Conservation (phyloP, 306 rosid species). For the Argentina anserina region DNA sequence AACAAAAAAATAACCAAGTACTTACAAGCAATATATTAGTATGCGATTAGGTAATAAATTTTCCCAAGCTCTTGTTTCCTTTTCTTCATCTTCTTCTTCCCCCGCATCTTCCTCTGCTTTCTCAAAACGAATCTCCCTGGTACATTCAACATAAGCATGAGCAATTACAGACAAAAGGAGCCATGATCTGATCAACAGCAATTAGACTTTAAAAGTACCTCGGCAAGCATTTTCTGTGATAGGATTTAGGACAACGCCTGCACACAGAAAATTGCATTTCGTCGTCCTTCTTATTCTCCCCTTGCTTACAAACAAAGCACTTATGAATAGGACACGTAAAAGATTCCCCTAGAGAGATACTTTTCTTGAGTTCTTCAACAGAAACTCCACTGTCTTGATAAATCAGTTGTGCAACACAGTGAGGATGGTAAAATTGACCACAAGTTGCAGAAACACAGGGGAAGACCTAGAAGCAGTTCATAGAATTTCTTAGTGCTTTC, state of each 20-base stretch:
- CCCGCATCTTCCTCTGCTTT: slow-evolving; percentile 34
- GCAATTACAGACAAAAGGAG: slow-evolving; percentile 11
- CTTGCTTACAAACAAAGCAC: slow-evolving; percentile 69
- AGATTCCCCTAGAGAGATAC: slow-evolving; percentile 59
- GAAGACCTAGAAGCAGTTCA: slow-evolving; percentile 57
- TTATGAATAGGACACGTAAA: slow-evolving; percentile 82
- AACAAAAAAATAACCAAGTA: slow-evolving; percentile 30
- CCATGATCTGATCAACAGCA: slow-evolving; percentile 5
- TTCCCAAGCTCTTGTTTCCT: slow-evolving; percentile 72
- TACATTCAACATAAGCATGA: slow-evolving; percentile 40
- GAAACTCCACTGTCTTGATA: slow-evolving; percentile 40
- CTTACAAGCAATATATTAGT: slow-evolving; percentile 91
- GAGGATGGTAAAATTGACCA: slow-evolving; percentile 87
- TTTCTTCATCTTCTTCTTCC: slow-evolving; percentile 38
- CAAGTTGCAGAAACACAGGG: slow-evolving; percentile 84
- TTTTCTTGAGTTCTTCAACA: slow-evolving; percentile 49
- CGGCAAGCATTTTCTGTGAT: slow-evolving; percentile 92
- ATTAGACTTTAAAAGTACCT: slow-evolving; percentile 36
- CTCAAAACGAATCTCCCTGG: slow-evolving; percentile 59
- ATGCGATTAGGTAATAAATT: slow-evolving; percentile 69
- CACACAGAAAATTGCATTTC: slow-evolving; percentile 80
- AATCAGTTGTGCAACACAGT: slow-evolving; percentile 60
- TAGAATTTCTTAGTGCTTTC: slow-evolving; percentile 1
- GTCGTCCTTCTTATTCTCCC: slow-evolving; percentile 57
- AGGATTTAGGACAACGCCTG: slow-evolving; percentile 90